Base-by-base conservation (phyloP, 2,329 filamentous ascomycete genomes). In the Colletotrichum paranaense region DNA sequence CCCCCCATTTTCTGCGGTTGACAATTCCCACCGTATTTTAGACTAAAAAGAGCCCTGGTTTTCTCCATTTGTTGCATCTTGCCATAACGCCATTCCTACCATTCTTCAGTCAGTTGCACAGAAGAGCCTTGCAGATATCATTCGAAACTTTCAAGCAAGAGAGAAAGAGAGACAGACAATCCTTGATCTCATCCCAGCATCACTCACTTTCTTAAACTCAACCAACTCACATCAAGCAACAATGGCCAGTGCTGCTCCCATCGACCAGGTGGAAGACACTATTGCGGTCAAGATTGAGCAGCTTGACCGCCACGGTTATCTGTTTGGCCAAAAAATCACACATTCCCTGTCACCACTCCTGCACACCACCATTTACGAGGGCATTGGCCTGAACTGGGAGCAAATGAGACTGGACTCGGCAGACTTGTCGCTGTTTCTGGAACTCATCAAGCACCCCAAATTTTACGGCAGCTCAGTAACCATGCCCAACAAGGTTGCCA, bases 401-500 rank as follows among this genome's bases (percentile, higher is more conserved):
- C 88, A 90, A 76, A 78, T 85, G 38, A 83, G 88, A 14, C 84
- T 90, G 30, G 89, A 90, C 75, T 89, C 88, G 3, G 81, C 81
- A 35, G 84, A 88, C 75, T 85, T 90, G 75, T 74, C 81, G 8
- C 77, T 81, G 26, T 90, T 90, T 76, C 79, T 90, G 26, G 75
- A 83, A 24, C 82, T 92, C 8, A 85, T 89, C 42, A 84, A 86
- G 72, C 83, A 91, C 75, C 87, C 89, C 19, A 84, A 87, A 76
- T 93, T 91, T 80, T 92, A 91, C 78, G 92, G 91, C 88, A 90
- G 92, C 26, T 91, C 92, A 4, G 91, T 96, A 49, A 96, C 94
- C 24, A 97, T 96, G 94, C 94, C 94, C 0, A 92, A 94, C 86
- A 96, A 97, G 82, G 90, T 96, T 30, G 87, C 90, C 77, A 94